phyloP scores from a whole-genome alignment of 768 basidiomycete genomes.

The Termitomyces bulborhizus region DNA sequence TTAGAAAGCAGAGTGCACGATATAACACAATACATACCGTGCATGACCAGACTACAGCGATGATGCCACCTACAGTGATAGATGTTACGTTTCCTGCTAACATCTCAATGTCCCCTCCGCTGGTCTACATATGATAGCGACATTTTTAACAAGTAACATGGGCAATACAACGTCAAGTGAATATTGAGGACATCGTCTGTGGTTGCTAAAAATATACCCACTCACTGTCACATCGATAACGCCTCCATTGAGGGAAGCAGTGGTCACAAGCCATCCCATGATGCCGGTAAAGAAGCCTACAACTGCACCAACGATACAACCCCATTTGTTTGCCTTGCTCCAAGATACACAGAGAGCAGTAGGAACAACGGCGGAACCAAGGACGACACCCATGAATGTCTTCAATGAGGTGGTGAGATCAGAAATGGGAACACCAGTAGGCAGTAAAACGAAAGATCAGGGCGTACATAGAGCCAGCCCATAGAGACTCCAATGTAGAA shows the following conservation, averaged over 20 bases:
- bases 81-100: slow-evolving; percentile 86
- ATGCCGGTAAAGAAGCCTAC: slow-evolving; percentile 65
- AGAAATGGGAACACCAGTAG: background rate
- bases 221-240: slow-evolving; percentile 65
- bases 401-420: slow-evolving; percentile 17
- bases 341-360: slow-evolving; percentile 85
- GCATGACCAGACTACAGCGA: slow-evolving; percentile 59
- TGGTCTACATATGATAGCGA: slow-evolving; percentile 26
- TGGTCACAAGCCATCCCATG: slow-evolving; percentile 82
- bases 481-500: slow-evolving; percentile 87
- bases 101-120: slow-evolving; percentile 60
- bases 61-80: slow-evolving; percentile 74
- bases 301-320: slow-evolving; percentile 71
- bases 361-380: slow-evolving; percentile 82
- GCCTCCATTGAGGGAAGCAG: slow-evolving; percentile 60
- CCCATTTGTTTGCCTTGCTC: slow-evolving; percentile 80
- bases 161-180: background rate
- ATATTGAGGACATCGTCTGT: too few relatives aligned
- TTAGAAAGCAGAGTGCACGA: too few relatives aligned
- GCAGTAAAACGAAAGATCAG: background rate
- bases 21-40: slow-evolving; percentile 37
- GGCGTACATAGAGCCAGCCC: slow-evolving; percentile 86
- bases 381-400: slow-evolving; percentile 86
- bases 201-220: too few relatives aligned
- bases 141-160: background rate